These are phyloP conservation scores for Rhodosporidiobolus sp. DNA, from an alignment of 768 basidiomycete genomes.

Conservation along the genomic window DNA sequence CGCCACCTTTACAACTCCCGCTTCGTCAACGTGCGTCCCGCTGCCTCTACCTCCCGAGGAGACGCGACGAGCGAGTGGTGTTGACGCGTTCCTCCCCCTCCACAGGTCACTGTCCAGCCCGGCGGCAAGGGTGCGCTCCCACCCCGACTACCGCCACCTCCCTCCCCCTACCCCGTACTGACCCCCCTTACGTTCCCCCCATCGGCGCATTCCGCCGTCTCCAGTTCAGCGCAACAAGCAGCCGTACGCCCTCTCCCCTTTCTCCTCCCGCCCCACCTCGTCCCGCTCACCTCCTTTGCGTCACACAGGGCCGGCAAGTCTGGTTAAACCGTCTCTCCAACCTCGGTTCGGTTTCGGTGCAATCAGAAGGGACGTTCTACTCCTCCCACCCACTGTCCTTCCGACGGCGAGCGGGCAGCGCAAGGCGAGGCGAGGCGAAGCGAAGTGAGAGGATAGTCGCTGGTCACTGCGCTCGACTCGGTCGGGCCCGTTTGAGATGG, in stretches of 20 bases:
- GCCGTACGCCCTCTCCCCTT: conserved; percentile 5
- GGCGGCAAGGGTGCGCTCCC: conserved; percentile 70
- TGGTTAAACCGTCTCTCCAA: conserved; percentile 15
- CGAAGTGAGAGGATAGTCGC: no score
- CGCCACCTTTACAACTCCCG: conserved; percentile 85
- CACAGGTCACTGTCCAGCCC: conserved; percentile 84
- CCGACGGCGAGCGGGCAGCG: no score
- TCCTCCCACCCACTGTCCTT: no score
- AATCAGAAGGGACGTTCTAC: no score
- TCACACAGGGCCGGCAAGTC: conserved; percentile 16
- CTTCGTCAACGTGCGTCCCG: conserved; percentile 46
- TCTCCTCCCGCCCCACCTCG: background rate
- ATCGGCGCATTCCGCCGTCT: background rate
- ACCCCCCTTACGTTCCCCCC: background rate
- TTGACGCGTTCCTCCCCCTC: conserved; percentile 64
- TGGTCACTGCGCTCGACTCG: no score
- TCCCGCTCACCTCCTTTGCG: background rate
- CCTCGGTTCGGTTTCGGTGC: conserved; percentile 1
- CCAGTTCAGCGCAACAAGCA: conserved; percentile 33
- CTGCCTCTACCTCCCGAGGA: background rate
- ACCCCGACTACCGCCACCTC: conserved; percentile 1
- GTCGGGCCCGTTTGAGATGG: no score
- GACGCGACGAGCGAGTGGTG: conserved; percentile 17
- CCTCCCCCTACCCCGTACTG: background rate
- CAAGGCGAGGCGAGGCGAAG: no score